Percentiles rank a stretch among this genome's conserved stretches.
These are phyloP conservation scores for Fusarium sp. DNA, from an alignment of 2,329 filamentous ascomycete genomes.

Conservation along the genomic window DNA sequence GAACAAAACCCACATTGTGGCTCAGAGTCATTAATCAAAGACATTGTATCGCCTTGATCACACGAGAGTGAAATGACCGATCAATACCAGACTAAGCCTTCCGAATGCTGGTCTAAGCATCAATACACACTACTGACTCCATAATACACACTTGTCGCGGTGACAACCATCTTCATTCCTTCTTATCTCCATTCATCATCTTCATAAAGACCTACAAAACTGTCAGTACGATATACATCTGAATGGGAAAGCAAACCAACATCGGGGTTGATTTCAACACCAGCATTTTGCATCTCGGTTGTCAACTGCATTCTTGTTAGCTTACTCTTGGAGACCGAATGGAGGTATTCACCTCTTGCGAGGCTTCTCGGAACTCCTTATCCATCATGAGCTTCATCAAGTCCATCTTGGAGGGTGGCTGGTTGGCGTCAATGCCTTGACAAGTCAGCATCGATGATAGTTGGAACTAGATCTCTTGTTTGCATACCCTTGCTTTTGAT, in stretches of 20 bases:
- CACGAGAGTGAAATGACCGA: too few relatives aligned
- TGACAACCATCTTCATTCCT: too few relatives aligned
- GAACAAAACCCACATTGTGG: not conserved
- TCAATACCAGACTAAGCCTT: too few relatives aligned
- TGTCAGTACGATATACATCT: slow-evolving; percentile 3
- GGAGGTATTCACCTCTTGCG: slow-evolving; percentile 8
- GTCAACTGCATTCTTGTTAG: slow-evolving; percentile 28
- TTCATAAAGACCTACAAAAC: slow-evolving; percentile 29
- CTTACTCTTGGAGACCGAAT: fast-evolving
- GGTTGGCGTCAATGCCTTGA: slow-evolving; percentile 33
- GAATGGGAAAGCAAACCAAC: slow-evolving; percentile 1
- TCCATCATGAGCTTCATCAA: slow-evolving; percentile 42
- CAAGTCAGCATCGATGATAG: not conserved
- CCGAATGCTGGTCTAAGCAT: not conserved
- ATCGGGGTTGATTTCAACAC: slow-evolving; percentile 36
- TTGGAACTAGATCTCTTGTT: fast-evolving
- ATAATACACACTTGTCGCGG: not conserved
- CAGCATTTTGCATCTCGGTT: slow-evolving; percentile 39
- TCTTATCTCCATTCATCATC: slow-evolving; percentile 23
- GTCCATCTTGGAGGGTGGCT: slow-evolving; percentile 40
- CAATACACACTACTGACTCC: not conserved
- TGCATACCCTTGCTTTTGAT: slow-evolving; percentile 32
- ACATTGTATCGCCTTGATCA: too few relatives aligned
- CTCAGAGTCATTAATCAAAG: too few relatives aligned
- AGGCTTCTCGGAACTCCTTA: slow-evolving; percentile 39